These are phyloP conservation scores for Colletotrichum tofieldiae DNA, from an alignment of 2,329 filamentous ascomycete genomes.

Conservation along the genomic window DNA sequence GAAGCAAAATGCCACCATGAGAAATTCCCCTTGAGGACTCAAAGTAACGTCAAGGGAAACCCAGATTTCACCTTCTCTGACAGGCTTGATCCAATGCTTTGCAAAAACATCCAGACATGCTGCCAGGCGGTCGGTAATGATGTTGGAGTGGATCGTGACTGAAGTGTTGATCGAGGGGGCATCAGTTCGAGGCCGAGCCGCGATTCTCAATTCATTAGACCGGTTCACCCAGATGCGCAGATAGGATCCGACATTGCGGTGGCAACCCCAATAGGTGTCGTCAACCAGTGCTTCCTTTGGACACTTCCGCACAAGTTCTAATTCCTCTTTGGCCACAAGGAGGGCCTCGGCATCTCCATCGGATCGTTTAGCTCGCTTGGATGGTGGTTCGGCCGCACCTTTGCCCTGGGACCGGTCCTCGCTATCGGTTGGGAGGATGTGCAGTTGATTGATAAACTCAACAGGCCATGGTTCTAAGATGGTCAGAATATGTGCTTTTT, in stretches of 20 bases:
- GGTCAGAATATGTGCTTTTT: background rate
- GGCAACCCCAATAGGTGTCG: background rate
- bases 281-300: constrained; percentile 1
- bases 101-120: constrained; percentile 39
- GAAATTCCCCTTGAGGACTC: constrained; percentile 46
- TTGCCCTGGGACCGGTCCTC: constrained; percentile 6
- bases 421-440: constrained; percentile 1
- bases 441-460: constrained; percentile 25
- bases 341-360: background rate
- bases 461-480: constrained; percentile 34
- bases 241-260: constrained; percentile 21
- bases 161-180: constrained; percentile 6
- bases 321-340: constrained; percentile 21
- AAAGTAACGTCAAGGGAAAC: constrained; percentile 51
- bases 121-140: constrained; percentile 9
- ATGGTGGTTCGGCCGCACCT: constrained; percentile 10
- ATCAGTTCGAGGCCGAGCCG: background rate
- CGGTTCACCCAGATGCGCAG: background rate
- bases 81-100: constrained; percentile 39
- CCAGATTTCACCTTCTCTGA: constrained; percentile 51
- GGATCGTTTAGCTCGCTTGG: constrained; percentile 31
- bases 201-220: constrained; percentile 19
- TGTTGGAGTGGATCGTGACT: constrained; percentile 15
- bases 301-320: constrained; percentile 32
- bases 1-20: constrained; percentile 53